Conservation (phyloP, 129 eudicot species). For the Silybum marianum region DNA sequence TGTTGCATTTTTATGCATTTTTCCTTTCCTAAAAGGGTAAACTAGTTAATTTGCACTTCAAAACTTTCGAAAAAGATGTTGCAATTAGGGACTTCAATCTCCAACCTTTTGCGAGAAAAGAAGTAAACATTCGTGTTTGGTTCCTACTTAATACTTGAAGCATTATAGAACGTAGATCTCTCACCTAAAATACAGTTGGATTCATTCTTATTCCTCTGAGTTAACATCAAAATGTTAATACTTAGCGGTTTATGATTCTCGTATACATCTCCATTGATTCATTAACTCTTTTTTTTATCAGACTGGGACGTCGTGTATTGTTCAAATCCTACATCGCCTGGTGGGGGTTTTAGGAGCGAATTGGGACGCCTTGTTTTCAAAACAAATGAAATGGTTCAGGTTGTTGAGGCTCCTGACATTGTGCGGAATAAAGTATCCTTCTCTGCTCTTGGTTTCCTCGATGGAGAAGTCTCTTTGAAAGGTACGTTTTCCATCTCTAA, state of each 20-base stretch:
- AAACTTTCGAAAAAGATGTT: background rate
- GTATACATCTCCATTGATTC: background rate
- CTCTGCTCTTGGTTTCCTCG: slow-evolving; percentile 78
- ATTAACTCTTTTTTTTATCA: slow-evolving; percentile 27
- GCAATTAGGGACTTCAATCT: background rate
- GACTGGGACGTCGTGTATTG: slow-evolving; percentile 98
- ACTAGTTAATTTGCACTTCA: background rate
- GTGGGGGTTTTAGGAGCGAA: slow-evolving; percentile 91
- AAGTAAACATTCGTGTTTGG: background rate
- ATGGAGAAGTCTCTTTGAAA: slow-evolving; percentile 84
- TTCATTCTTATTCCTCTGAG: background rate
- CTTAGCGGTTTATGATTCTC: background rate
- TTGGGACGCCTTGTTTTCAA: slow-evolving; percentile 83
- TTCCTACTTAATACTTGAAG: background rate
- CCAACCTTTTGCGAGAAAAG: background rate
- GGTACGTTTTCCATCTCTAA: slow-evolving; percentile 40
- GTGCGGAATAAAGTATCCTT: slow-evolving; percentile 81
- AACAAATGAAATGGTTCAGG: slow-evolving; percentile 95
- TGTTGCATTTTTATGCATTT: too few relatives aligned
- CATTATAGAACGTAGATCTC: background rate
- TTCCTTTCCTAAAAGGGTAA: background rate
- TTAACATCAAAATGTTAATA: background rate
- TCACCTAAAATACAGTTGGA: background rate
- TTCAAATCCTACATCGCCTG: slow-evolving; percentile 94
- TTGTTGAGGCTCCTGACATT: slow-evolving; percentile 79